phyloP scores from a whole-genome alignment of 164 flowering plant species.

The Aristolochia californica region DNA sequence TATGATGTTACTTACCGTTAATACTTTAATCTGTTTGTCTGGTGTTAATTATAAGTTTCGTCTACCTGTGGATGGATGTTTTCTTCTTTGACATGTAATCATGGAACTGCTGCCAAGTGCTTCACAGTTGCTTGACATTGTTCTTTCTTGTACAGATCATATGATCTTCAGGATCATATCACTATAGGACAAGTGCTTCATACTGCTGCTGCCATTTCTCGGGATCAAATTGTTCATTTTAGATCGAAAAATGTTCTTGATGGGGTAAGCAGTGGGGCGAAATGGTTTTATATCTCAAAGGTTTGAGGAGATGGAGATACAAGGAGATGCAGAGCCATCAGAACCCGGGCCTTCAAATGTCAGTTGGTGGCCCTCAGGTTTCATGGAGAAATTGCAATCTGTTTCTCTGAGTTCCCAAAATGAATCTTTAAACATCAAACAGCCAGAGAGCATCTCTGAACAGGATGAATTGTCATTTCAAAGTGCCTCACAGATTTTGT shows the following conservation, averaged over 20 bases:
- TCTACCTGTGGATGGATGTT: too few relatives aligned
- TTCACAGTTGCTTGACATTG: background rate
- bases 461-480: slow-evolving; percentile 42
- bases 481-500: slow-evolving; percentile 73
- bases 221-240: slow-evolving; percentile 2
- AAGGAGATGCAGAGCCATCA: slow-evolving; percentile 52
- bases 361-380: slow-evolving; percentile 76
- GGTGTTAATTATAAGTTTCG: too few relatives aligned
- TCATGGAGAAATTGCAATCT: slow-evolving; percentile 61
- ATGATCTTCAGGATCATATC: slow-evolving; percentile 7
- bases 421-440: slow-evolving; percentile 29
- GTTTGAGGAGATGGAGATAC: slow-evolving; percentile 59
- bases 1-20: too few relatives aligned
- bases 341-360: slow-evolving; percentile 55
- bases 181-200: slow-evolving; percentile 3
- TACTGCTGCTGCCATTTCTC: slow-evolving; percentile 5
- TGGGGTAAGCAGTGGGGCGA: slow-evolving; percentile 45
- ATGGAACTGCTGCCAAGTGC: too few relatives aligned
- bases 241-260: slow-evolving; percentile 16
- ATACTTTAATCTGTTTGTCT: too few relatives aligned
- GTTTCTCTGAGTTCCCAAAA: slow-evolving; percentile 54
- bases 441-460: slow-evolving; percentile 24
- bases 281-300: slow-evolving; percentile 44
- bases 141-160: slow-evolving; percentile 14
- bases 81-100: too few relatives aligned